phyloP scores from a whole-genome alignment of 441 rosid genomes.

The Gossypium gossypioides region DNA sequence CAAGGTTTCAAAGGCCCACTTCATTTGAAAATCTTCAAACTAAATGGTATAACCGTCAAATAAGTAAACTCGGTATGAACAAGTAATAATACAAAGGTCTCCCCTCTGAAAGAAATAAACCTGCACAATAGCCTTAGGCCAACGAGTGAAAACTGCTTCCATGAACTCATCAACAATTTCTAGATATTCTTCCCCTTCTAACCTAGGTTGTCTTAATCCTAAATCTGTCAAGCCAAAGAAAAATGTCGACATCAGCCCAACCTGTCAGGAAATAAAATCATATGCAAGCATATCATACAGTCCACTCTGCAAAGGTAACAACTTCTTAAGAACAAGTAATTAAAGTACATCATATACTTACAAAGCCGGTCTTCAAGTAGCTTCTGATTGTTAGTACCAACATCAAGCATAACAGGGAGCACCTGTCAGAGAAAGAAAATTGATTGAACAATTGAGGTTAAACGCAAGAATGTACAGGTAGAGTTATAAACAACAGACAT shows the following conservation, averaged over 20 bases:
- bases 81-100: constrained; percentile 16
- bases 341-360: constrained; percentile 33
- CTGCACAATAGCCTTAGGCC: constrained; percentile 98
- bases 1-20: constrained; percentile 97
- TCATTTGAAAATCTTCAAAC: constrained; percentile 97
- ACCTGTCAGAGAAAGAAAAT: constrained; percentile 35
- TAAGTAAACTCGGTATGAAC: constrained; percentile 16
- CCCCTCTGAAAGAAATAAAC: constrained; percentile 26
- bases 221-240: constrained; percentile 43
- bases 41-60: constrained; percentile 24
- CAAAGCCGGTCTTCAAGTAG: constrained; percentile 82
- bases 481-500: not conserved
- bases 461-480: not conserved
- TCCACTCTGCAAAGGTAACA: constrained; percentile 5
- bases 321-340: not conserved
- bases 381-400: constrained; percentile 88
- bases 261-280: constrained; percentile 14
- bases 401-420: constrained; percentile 91
- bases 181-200: constrained; percentile 93
- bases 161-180: constrained; percentile 88
- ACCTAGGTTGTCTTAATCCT: constrained; percentile 80
- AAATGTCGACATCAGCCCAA: constrained; percentile 13
- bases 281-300: constrained; percentile 3
- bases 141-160: constrained; percentile 89
- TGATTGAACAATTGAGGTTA: constrained; percentile 12